Evolutionary conservation across 768 basidiomycete genomes (phyloP), one percentile per base, ranked within the genome.

Genomic region (Termitomyces sp.): DNA sequence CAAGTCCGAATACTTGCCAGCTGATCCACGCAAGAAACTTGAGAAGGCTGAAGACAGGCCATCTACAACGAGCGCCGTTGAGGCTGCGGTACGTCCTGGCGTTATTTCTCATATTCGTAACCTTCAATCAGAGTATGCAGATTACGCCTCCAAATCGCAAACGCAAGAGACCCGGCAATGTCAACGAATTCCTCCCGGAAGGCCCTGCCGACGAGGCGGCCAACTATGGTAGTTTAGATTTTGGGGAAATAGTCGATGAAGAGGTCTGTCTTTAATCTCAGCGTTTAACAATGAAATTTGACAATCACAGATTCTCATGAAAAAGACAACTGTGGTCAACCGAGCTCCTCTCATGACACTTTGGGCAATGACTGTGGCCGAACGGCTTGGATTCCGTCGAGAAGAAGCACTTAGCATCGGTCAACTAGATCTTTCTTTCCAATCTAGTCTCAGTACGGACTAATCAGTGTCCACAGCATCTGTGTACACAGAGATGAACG

Each of bases 331-430:
- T 20, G 78, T 92, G 20, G 80, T 92, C 46, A 98, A 98, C 70
- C 86, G 96, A 24, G 95, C 96, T 1, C 96, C 96, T 0, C 78
- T 98, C 46, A 91, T 98, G 90, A 94, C 87, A 55, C 93, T 90
- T 2, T 98, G 96, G 96, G 85, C 92, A 2, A 89, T 81, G 52
- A 72, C 92, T 35, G 91, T 98, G 28, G 89, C 92, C 3, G 91
- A 93, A 64, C 79, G 86, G 40, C 77, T 97, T 60, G 91, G 94
- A 2, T 98, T 98, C 70, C 80, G 85, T 52, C 78, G 88, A 58
- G 86, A 92, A 65, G 96, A 98, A 72, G 92, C 96, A 2, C 74
- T 98, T 41, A 94, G 92, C 61, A 91, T 98, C 55, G 94, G 94
- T 88, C 32, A 35, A 47, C 9, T 18, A 18, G 14, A 9, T 30